Evolutionary conservation across 306 rosid species (phyloP).

Genomic region (Medicago truncatula): MtrunA17r5.0-ANR NC_053044.1:29612001-29612500

Average conservation of each 20-base stretch:
- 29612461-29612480: neutral
- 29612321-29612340: neutral
- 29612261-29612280: neutral
- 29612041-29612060: neutral
- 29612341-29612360: neutral
- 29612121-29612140: slow-evolving; percentile 40
- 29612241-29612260: slow-evolving; percentile 32
- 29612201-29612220: slow-evolving; percentile 51
- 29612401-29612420: neutral
- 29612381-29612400: neutral
- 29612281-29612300: neutral
- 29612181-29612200: slow-evolving; percentile 46
- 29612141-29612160: slow-evolving; percentile 46
- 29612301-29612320: neutral
- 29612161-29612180: slow-evolving; percentile 62
- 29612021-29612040: too few species aligned
- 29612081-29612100: neutral
- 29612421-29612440: neutral
- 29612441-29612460: neutral
- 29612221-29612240: slow-evolving; percentile 43
- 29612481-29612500: neutral
- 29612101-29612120: slow-evolving; percentile 22
- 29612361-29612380: neutral
- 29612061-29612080: too few species aligned
- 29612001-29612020: neutral